phyloP scores from a whole-genome alignment of 306 rosid species.

The Ceratonia siliqua region DNA sequence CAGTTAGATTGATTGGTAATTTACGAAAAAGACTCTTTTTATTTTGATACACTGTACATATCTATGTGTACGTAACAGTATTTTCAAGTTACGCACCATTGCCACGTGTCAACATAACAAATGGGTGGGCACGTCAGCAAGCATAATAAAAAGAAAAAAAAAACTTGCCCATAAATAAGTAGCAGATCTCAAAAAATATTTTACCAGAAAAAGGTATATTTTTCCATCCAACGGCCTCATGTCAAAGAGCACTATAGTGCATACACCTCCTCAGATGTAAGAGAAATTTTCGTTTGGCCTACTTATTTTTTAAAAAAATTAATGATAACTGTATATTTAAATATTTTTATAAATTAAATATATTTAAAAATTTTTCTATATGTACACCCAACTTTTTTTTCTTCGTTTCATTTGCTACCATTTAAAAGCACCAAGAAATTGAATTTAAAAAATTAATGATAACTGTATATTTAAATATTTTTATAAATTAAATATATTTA shows the following conservation, averaged over 20 bases:
- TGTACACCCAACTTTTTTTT: background rate
- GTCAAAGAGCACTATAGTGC: slow-evolving; percentile 8
- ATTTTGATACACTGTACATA: too few species aligned
- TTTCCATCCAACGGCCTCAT: slow-evolving; percentile 24
- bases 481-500: too few species aligned
- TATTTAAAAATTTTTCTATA: too few species aligned
- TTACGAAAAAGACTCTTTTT: background rate
- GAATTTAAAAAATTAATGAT: too few species aligned
- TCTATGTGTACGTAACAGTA: too few species aligned
- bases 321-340: too few species aligned
- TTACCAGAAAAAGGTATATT: slow-evolving; percentile 14
- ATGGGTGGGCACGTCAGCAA: slow-evolving; percentile 38
- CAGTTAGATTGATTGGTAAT: background rate
- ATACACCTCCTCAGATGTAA: background rate
- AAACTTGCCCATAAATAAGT: background rate
- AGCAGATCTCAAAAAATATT: background rate
- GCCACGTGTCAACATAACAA: too few species aligned
- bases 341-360: too few species aligned
- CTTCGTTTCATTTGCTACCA: background rate
- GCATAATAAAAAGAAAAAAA: background rate
- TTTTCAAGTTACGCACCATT: too few species aligned
- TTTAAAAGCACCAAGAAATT: slow-evolving; percentile 10
- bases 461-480: too few species aligned
- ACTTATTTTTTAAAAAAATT: too few species aligned
- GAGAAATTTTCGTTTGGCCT: slow-evolving; percentile 10